Conservation (phyloP, 768 basidiomycete species). For the Daedaleopsis sinensis region DNA sequence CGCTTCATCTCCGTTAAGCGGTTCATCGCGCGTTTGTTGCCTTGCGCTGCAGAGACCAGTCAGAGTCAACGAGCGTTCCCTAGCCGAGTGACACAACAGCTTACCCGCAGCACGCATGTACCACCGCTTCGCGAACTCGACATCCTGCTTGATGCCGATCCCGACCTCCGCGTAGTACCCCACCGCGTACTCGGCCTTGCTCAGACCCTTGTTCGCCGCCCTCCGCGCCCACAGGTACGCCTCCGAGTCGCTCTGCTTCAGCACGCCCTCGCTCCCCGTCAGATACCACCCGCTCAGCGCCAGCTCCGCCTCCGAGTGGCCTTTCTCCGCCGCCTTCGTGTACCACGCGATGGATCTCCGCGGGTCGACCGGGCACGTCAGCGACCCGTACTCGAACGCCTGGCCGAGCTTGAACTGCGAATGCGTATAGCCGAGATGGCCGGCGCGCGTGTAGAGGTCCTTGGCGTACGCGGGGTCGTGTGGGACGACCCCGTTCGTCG, state of each 20-base stretch:
- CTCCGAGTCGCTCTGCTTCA: constrained; percentile 97
- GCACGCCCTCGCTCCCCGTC: constrained; percentile 90
- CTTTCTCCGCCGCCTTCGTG: constrained; percentile 96
- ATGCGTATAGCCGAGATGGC: constrained; percentile 89
- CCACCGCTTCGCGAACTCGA: constrained; percentile 96
- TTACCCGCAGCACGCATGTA: constrained; percentile 98
- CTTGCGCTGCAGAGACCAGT: constrained; percentile 66
- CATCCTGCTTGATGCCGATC: constrained; percentile 94
- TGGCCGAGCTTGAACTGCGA: constrained; percentile 95
- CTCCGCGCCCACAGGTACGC: constrained; percentile 98
- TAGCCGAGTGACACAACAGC: constrained; percentile 25
- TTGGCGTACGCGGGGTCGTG: constrained; percentile 84
- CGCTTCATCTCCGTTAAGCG: constrained; percentile 95
- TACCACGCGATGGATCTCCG: constrained; percentile 97
- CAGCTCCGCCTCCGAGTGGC: constrained; percentile 91
- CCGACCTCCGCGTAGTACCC: constrained; percentile 98
- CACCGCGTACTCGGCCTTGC: constrained; percentile 98
- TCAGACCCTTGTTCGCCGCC: constrained; percentile 94
- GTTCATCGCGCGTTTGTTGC: constrained; percentile 97
- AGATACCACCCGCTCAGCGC: constrained; percentile 98
- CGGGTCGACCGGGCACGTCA: constrained; percentile 92
- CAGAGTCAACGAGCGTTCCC: neutral
- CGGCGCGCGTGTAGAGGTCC: constrained; percentile 87
- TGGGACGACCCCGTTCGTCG: constrained; percentile 65
- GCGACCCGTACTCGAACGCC: constrained; percentile 89